Conservation (phyloP, 805 yeast species). For the Lachancea nothofagi region DNA sequence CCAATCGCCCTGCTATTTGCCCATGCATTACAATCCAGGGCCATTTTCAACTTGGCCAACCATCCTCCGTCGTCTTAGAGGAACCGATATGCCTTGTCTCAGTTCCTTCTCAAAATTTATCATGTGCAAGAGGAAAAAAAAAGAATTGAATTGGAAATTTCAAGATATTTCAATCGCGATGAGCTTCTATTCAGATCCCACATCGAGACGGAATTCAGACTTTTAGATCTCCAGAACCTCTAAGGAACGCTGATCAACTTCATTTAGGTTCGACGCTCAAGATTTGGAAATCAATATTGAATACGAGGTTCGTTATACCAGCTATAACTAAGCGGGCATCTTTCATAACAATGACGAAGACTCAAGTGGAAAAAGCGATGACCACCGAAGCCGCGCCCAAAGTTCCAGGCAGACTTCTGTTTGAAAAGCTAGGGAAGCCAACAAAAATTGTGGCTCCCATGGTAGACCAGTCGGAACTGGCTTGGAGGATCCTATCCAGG, state of each 20-base stretch:
- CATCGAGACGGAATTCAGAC: too few relatives aligned
- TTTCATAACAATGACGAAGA: neutral
- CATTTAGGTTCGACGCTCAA: neutral
- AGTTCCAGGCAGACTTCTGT: conserved; percentile 61
- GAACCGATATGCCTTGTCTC: too few relatives aligned
- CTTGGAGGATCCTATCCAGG: conserved; percentile 87
- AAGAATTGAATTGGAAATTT: too few relatives aligned
- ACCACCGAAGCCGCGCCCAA: neutral
- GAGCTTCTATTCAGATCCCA: too few relatives aligned
- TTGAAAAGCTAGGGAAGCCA: conserved; percentile 65
- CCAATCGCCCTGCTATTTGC: conserved; percentile 76
- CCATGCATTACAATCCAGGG: conserved; percentile 67
- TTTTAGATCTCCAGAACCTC: too few relatives aligned
- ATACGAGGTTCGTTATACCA: neutral
- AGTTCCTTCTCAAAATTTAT: too few relatives aligned
- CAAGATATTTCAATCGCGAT: too few relatives aligned
- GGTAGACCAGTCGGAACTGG: conserved; percentile 96
- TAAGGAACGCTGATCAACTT: neutral
- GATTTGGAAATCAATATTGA: neutral
- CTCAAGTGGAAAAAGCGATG: neutral
- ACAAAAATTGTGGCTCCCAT: conserved; percentile 91
- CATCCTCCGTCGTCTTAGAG: conserved; percentile 2
- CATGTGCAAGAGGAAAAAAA: too few relatives aligned
- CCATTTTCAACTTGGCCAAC: conserved; percentile 34
- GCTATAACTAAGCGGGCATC: neutral